Evolutionary conservation across 345 rosid genomes (phyloP).

Genomic region (Gossypium australe): DNA sequence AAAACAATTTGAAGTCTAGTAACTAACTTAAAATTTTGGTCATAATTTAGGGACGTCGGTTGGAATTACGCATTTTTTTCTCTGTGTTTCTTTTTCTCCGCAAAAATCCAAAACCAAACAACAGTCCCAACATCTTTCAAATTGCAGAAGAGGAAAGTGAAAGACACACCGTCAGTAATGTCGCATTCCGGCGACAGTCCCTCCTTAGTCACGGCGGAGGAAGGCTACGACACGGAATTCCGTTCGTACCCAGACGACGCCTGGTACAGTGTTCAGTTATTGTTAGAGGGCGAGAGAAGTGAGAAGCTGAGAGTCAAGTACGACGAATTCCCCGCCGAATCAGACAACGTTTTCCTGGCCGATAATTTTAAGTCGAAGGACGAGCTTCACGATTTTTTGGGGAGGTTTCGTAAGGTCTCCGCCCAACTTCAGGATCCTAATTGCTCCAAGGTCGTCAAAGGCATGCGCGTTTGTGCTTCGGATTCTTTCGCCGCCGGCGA

Average conservation of each 20-base stretch:
- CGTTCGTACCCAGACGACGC: slow-evolving; percentile 28
- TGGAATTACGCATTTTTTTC: too few species aligned
- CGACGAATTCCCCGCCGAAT: slow-evolving; percentile 13
- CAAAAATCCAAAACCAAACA: neutral
- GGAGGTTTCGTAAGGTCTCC: slow-evolving; percentile 35
- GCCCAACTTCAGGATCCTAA: slow-evolving; percentile 42
- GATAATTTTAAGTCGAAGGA: slow-evolving; percentile 6
- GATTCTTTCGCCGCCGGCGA: slow-evolving; percentile 18
- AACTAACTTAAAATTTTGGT: too few species aligned
- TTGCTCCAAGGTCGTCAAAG: slow-evolving; percentile 22
- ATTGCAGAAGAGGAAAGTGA: neutral
- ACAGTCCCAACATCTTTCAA: neutral
- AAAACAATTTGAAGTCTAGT: too few species aligned
- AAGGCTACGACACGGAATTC: slow-evolving; percentile 24
- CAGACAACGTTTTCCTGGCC: slow-evolving; percentile 19
- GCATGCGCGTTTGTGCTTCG: slow-evolving; percentile 35
- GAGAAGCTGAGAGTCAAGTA: slow-evolving; percentile 26
- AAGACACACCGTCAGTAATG: neutral
- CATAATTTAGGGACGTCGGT: too few species aligned
- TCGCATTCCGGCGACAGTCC: neutral
- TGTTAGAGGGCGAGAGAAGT: slow-evolving; percentile 14
- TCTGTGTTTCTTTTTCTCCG: too few species aligned
- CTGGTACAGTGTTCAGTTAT: slow-evolving; percentile 33
- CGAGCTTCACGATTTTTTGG: slow-evolving; percentile 21
- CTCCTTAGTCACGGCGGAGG: neutral